Evolutionary conservation across 805 yeast genomes (phyloP).

Genomic region (Lachancea nothofagi): DNA sequence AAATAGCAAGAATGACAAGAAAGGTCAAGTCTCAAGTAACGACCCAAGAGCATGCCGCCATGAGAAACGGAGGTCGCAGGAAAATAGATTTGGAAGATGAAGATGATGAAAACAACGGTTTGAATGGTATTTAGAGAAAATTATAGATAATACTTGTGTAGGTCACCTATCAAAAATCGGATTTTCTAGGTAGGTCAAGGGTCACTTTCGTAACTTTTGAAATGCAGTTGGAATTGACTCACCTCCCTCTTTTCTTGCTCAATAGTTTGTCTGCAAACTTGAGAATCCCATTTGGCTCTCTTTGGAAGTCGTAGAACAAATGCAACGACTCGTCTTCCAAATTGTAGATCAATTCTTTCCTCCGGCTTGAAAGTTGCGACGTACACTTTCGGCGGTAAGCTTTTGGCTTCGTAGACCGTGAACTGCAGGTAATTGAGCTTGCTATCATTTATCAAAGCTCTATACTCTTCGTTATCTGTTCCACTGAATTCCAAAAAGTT

Average conservation of each 20-base stretch:
- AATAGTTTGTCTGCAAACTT: slow-evolving; percentile 52
- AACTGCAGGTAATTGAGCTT: slow-evolving; percentile 32
- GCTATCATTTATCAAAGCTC: slow-evolving; percentile 25
- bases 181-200: slow-evolving; percentile 32
- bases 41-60: slow-evolving; percentile 66
- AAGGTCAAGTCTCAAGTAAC: slow-evolving; percentile 79
- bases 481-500: slow-evolving; percentile 36
- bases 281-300: slow-evolving; percentile 66
- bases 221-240: slow-evolving; percentile 52
- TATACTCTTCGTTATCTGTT: slow-evolving; percentile 24
- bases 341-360: slow-evolving; percentile 63
- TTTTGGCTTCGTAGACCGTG: slow-evolving; percentile 32
- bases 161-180: background rate
- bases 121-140: slow-evolving; percentile 18
- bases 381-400: slow-evolving; percentile 29
- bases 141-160: background rate
- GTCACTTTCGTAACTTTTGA: slow-evolving; percentile 42
- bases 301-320: slow-evolving; percentile 53
- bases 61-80: slow-evolving; percentile 66
- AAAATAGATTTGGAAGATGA: slow-evolving; percentile 51
- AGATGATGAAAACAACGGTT: slow-evolving; percentile 27
- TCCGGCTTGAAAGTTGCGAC: slow-evolving; percentile 29
- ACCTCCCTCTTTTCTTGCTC: slow-evolving; percentile 62
- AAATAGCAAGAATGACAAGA: slow-evolving; percentile 82
- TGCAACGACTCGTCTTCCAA: slow-evolving; percentile 78